A percentile compares a stretch with the other conserved stretches of the same genome.
These are phyloP conservation scores for Ophiostoma tasmaniense DNA, from an alignment of 2,329 filamentous ascomycete species.

Conservation along the genomic window DNA sequence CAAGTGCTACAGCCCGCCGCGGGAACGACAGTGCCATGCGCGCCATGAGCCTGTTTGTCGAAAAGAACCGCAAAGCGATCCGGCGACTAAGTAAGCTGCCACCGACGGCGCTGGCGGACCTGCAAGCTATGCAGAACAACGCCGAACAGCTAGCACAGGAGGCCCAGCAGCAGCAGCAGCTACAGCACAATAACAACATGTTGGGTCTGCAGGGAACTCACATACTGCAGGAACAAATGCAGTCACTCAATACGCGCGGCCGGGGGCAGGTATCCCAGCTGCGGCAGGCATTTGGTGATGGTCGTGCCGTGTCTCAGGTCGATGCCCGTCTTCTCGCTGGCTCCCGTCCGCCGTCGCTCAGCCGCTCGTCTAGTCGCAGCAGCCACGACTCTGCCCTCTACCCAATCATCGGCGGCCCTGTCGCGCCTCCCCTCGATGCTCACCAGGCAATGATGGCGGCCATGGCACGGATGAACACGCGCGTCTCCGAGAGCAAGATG, in stretches of 20 bases:
- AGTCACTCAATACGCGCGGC: background rate
- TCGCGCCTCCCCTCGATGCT: background rate
- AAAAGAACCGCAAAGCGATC: slow-evolving; percentile 36
- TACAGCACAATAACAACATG: background rate
- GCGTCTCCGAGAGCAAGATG: background rate
- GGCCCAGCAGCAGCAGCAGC: background rate
- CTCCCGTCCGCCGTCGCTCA: background rate
- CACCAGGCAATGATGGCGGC: slow-evolving; percentile 4
- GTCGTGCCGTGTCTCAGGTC: background rate
- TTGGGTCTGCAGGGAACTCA: background rate
- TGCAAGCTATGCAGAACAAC: background rate
- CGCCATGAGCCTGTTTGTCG: slow-evolving; percentile 38
- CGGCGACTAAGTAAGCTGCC: slow-evolving; percentile 35
- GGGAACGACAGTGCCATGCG: slow-evolving; percentile 35
- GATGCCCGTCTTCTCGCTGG: background rate
- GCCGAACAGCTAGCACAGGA: background rate
- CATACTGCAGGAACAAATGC: background rate
- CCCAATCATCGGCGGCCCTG: background rate
- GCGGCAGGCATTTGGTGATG: background rate
- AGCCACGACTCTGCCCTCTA: slow-evolving; percentile 13
- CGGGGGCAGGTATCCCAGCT: background rate
- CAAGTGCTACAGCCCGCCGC: slow-evolving; percentile 18
- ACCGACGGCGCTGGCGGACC: background rate
- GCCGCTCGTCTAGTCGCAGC: slow-evolving; percentile 16
- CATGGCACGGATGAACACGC: background rate